phyloP scores from a whole-genome alignment of 139 green algal genomes.

The Coccomyxa sp. region DNA sequence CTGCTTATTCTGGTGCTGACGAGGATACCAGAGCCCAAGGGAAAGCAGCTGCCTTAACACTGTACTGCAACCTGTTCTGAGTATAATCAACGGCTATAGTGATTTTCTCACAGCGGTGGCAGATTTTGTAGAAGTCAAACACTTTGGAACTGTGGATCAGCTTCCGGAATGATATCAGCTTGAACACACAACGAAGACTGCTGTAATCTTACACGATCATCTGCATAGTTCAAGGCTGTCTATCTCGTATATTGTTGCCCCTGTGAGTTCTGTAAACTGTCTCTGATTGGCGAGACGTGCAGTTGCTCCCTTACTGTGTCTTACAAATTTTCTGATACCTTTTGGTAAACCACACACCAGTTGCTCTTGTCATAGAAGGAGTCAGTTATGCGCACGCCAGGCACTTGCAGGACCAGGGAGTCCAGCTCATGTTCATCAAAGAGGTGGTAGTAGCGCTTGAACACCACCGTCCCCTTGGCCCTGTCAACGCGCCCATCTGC shows the following conservation, averaged over 20 bases:
- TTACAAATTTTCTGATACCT: background rate
- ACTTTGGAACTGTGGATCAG: no score
- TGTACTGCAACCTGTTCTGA: background rate
- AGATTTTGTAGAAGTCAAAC: no score
- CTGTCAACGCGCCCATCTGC: constrained; percentile 44
- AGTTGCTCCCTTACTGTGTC: no score
- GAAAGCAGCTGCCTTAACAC: background rate
- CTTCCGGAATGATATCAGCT: no score
- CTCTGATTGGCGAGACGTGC: no score
- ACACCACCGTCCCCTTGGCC: constrained; percentile 77
- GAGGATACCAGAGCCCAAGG: constrained; percentile 38
- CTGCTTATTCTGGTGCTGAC: constrained; percentile 57
- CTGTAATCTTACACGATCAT: no score
- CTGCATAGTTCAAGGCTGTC: no score
- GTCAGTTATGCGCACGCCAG: constrained; percentile 35
- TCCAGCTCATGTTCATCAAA: constrained; percentile 81
- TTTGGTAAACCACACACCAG: constrained; percentile 66
- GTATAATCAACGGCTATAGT: no score
- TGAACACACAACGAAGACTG: no score
- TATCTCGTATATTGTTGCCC: no score
- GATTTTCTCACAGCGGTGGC: no score
- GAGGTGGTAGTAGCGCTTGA: constrained; percentile 96
- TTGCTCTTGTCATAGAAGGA: constrained; percentile 86
- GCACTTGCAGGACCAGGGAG: constrained; percentile 45
- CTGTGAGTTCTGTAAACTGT: no score